Evolutionary conservation across 768 basidiomycete species (phyloP), one percentile per base, ranked within the genome.

Genomic region (Neoboletus magnificus): DNA sequence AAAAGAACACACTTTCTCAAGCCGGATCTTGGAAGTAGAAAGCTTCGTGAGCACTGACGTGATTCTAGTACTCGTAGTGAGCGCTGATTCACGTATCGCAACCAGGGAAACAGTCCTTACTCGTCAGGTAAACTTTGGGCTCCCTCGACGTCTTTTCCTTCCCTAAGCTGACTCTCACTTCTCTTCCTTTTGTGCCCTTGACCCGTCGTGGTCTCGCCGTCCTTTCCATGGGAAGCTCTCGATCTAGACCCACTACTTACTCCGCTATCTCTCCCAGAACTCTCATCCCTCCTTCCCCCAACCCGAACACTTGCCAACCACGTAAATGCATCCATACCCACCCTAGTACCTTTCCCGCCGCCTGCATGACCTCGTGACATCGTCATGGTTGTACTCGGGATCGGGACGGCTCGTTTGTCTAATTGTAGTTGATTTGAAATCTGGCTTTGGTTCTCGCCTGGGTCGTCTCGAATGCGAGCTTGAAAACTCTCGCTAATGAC

Each of bases 291-390:
- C 60, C 68, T 69, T 39, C 76, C 76, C 9, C 81, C 79, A n/a
- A 87, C 83, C 58, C 83, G 87, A 48, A 92, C 85, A 58, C 79
- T 87, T 15, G 85, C 79, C 49, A 91, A 65, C 91, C 91, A 93
- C 3, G 82, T 77, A 39, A 87, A 73, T 6, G 84, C 76, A 43
- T 91, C 86, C 75, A 92, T 82, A 42, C 90, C 85, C 68, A 89
- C 79, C 42, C 77, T 73, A 13, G 78, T 73, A 25, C 75, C 73
- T 60, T 79, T 83, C 9, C 78, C 80, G 2, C 82, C 79, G 10
- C 77, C 59, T 10, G 49, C 74, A 41, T 76, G 65, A 5, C 80
- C 79, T 16, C 79, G 73, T 12, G 75, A 77, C 81, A 82, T 81
- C 4, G 74, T 78, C 66, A 63, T 72, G 1, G 69, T 65, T 11